Evolutionary conservation across 1,284 basidiomycete species (phyloP).

Genomic region (Boletus subluridellus): DNA sequence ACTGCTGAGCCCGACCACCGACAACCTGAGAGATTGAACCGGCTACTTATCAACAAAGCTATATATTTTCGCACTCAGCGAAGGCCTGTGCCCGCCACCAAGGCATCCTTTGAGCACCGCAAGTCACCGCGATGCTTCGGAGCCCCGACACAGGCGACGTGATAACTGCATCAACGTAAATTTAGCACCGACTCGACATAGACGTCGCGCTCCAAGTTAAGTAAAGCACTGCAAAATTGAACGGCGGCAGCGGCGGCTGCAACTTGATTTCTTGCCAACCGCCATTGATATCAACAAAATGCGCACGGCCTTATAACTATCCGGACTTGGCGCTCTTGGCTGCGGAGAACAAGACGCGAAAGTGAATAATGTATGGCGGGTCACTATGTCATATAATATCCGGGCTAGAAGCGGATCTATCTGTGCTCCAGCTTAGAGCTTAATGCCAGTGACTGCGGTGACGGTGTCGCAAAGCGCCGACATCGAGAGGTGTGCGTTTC

Average conservation of each 20-base stretch:
- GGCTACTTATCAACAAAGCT: neutral
- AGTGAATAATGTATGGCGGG: neutral
- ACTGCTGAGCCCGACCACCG: neutral
- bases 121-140: neutral
- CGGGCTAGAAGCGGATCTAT: neutral
- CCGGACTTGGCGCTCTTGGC: no score
- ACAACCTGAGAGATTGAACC: neutral
- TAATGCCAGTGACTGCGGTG: neutral
- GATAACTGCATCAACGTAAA: neutral
- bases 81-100: neutral
- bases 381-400: neutral
- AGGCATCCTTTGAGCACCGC: neutral
- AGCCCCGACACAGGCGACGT: conserved; percentile 8
- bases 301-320: no score
- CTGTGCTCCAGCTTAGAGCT: neutral
- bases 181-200: neutral
- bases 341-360: no score
- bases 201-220: neutral
- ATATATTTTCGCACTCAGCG: neutral
- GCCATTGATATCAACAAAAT: no score
- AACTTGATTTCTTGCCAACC: neutral
- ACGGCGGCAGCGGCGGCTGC: neutral
- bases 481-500: neutral
- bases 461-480: neutral
- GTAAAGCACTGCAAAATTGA: neutral